Evolutionary conservation across 2,329 filamentous ascomycete species (phyloP).

Genomic region (Septoria petroselini): DNA sequence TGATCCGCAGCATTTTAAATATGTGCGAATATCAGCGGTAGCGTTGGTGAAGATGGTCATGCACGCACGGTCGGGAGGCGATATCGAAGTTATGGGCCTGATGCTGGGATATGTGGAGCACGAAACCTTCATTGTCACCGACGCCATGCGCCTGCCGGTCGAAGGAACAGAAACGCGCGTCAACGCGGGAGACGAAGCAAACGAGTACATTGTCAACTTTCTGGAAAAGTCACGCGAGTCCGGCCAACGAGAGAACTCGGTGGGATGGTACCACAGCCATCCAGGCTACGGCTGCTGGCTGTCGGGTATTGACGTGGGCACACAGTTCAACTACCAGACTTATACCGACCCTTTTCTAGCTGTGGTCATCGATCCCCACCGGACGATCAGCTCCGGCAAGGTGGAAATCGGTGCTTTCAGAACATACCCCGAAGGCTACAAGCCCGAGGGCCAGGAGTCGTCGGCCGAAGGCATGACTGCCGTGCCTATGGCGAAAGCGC

Average conservation of each 20-base stretch:
- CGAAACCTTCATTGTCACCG: conserved; percentile 85
- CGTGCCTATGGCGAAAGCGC: conserved; percentile 88
- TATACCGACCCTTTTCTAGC: conserved; percentile 90
- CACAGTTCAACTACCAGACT: conserved; percentile 79
- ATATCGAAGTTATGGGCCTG: conserved; percentile 92
- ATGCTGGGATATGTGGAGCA: conserved; percentile 93
- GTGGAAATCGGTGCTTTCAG: conserved; percentile 97
- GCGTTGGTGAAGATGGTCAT: conserved; percentile 98
- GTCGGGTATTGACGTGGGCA: conserved; percentile 89
- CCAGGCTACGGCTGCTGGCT: conserved; percentile 98
- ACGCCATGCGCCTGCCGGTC: conserved; percentile 88
- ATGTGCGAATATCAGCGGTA: conserved; percentile 87
- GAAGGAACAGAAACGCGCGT: conserved; percentile 98
- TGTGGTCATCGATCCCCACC: conserved; percentile 93
- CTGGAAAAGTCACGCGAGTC: conserved; percentile 70
- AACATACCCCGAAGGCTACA: conserved; percentile 77
- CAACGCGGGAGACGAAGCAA: conserved; percentile 91
- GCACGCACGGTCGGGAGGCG: conserved; percentile 93
- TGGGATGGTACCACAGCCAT: conserved; percentile 98
- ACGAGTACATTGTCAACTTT: conserved; percentile 94
- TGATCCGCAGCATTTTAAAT: conserved; percentile 85
- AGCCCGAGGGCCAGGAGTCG: conserved; percentile 45
- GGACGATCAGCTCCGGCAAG: conserved; percentile 89
- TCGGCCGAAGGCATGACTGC: conserved; percentile 63
- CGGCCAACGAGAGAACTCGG: conserved; percentile 81